Evolutionary conservation across 164 flowering plant genomes (phyloP), one percentile per base, ranked within the genome.

Genomic region (Umbellularia californica): DNA sequence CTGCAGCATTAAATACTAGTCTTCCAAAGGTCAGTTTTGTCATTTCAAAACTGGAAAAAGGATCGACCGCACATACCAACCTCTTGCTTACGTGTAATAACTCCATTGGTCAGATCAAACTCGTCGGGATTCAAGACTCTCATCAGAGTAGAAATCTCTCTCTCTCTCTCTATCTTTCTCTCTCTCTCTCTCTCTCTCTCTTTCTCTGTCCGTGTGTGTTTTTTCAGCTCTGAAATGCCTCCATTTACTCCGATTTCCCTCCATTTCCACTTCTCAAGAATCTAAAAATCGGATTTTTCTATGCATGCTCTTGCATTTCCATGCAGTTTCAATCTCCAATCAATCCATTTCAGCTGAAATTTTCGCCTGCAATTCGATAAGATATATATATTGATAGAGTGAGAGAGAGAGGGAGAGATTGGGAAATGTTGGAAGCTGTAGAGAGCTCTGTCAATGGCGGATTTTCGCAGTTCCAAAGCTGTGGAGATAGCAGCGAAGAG

Each of bases 401-500:
- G 28, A 27, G 66, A 1, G 30, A 55, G 17, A n/a, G 13, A 52
- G 27, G 6, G 47, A 4, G 52, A 69, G 20, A 51, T 47, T 10
- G n/a, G 52, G 75, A 81, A 84, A 90, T 89, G 92, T 77, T 88
- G 24, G 90, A 87, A 74, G 82, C 86, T 69, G 77, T 85, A 74
- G 91, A 84, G 83, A 86, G 89, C 75, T 84, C 85, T 17, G 84
- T 84, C 70, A 84, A 84, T 85, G 92, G 89, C 50, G 92, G 87
- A 6, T 78, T 83, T 22, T 68, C 86, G 3, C 83, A 84, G 35
- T 71, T 84, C 52, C 89, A 87, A 81, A 84, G 88, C 81, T 84
- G 85, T n/a, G 95, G 90, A 6, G 91, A 87, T 7, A 88, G 90
- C 70, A 88, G 92, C 64, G 93, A 89, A 60, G 95, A 91, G 73